Conservation (phyloP, 176 grass and related monocot genomes). For the Bolboschoenus planiculmis region DNA sequence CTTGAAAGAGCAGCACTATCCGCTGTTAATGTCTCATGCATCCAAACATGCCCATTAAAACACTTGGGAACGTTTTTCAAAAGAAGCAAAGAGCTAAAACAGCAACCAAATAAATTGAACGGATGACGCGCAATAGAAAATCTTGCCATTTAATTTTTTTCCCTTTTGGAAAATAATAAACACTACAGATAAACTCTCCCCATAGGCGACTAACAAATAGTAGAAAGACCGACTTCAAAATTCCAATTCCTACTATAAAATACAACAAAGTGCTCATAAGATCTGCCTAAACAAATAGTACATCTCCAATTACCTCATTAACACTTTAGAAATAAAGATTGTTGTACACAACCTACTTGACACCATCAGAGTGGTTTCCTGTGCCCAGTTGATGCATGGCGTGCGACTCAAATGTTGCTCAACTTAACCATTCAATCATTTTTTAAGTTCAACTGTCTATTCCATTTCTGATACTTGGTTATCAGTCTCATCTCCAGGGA, state of each 20-base stretch:
- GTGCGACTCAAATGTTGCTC: not conserved
- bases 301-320: constrained; percentile 6
- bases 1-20: too few relatives aligned
- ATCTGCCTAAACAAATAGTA: not conserved
- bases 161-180: not conserved
- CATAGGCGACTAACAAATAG: not conserved
- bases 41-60: not conserved
- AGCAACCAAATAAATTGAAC: not conserved
- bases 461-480: constrained; percentile 14
- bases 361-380: not conserved
- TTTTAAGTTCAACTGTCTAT: not conserved
- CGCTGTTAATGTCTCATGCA: not conserved
- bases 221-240: not conserved
- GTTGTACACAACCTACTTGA: not conserved
- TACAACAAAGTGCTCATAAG: constrained; percentile 12
- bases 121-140: not conserved
- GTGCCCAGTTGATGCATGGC: not conserved
- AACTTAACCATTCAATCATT: not conserved
- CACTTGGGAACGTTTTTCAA: not conserved
- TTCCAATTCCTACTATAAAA: not conserved
- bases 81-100: not conserved
- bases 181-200: not conserved
- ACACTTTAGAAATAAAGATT: constrained; percentile 8
- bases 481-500: constrained; percentile 59
- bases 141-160: not conserved